These are phyloP conservation scores for Saturnispora hagleri DNA, from an alignment of 805 yeast species.

Conservation along the genomic window DNA sequence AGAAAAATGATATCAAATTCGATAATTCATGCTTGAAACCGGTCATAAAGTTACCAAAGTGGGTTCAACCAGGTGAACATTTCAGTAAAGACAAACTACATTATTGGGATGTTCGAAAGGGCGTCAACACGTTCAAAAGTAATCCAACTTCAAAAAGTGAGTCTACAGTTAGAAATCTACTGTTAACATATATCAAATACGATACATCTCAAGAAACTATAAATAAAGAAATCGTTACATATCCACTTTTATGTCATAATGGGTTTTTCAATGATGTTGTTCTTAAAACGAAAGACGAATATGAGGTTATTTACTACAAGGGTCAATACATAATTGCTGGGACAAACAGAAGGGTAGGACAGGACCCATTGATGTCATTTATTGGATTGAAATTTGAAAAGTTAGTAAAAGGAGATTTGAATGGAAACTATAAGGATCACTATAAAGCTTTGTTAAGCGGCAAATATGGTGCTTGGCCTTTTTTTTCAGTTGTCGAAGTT, in stretches of 20 bases:
- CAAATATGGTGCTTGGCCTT: conserved; percentile 9
- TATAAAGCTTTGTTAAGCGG: conserved; percentile 9
- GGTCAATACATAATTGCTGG: conserved; percentile 9
- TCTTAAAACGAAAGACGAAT: conserved; percentile 1
- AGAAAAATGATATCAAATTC: neutral
- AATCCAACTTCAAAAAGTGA: neutral
- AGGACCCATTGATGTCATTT: conserved; percentile 7
- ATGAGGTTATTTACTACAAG: conserved; percentile 9
- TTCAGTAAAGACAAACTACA: neutral
- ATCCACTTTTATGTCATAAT: conserved; percentile 11
- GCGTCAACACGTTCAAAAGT: neutral
- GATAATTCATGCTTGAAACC: neutral
- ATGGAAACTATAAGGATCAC: conserved; percentile 10
- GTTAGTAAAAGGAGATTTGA: conserved; percentile 4
- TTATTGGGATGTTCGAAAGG: neutral
- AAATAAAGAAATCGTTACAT: neutral
- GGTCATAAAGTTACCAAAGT: neutral
- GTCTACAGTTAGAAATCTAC: conserved; percentile 5
- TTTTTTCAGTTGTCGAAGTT: conserved; percentile 13
- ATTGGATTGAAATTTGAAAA: conserved; percentile 15
- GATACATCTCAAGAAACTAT: neutral
- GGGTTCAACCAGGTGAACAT: conserved; percentile 1
- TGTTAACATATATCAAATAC: conserved; percentile 8
- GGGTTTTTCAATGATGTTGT: conserved; percentile 11
- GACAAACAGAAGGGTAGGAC: conserved; percentile 7